A percentile compares a stretch with the other conserved stretches of the same genome.
phyloP scores from a whole-genome alignment of 208 protist genomes.

The Zelonia costaricensis region DNA sequence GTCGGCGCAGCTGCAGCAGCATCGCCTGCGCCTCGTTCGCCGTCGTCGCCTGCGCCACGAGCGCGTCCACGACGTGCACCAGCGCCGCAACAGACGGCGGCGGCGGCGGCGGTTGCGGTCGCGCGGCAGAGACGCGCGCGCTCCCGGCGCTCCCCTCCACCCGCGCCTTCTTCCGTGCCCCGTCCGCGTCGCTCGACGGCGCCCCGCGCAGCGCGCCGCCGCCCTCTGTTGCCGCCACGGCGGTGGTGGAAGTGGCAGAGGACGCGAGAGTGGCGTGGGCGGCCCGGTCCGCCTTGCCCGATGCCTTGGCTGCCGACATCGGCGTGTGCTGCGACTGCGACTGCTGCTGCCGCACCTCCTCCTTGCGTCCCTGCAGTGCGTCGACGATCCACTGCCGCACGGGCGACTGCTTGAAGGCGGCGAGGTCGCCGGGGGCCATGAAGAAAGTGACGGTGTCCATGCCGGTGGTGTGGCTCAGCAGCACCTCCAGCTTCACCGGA shows the following conservation, averaged over 20 bases:
- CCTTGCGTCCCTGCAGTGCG: slow-evolving; percentile 51
- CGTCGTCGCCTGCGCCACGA: slow-evolving; percentile 22
- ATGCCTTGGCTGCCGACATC: background rate
- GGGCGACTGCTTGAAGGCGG: slow-evolving; percentile 71
- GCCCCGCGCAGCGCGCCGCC: background rate
- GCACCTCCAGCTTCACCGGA: slow-evolving; percentile 77
- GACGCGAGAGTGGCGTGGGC: background rate
- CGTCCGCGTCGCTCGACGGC: slow-evolving; percentile 1
- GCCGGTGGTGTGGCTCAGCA: slow-evolving; percentile 71
- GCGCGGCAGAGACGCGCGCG: slow-evolving; percentile 2
- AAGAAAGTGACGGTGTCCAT: slow-evolving; percentile 81
- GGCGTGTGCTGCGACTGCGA: slow-evolving; percentile 3
- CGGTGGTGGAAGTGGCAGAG: background rate
- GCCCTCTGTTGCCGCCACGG: background rate
- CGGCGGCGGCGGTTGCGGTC: background rate
- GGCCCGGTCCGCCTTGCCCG: background rate
- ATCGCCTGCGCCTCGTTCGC: slow-evolving; percentile 45
- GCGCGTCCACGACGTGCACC: slow-evolving; percentile 41
- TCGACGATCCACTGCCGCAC: slow-evolving; percentile 81
- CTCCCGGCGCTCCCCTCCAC: slow-evolving; percentile 20
- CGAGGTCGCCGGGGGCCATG: slow-evolving; percentile 56
- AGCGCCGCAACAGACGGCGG: slow-evolving; percentile 26
- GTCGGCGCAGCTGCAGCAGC: slow-evolving; percentile 57
- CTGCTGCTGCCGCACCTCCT: slow-evolving; percentile 29
- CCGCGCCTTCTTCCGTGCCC: slow-evolving; percentile 27